These are phyloP conservation scores for Balakata baccata DNA, from an alignment of 345 rosid genomes.

Conservation along the genomic window DNA sequence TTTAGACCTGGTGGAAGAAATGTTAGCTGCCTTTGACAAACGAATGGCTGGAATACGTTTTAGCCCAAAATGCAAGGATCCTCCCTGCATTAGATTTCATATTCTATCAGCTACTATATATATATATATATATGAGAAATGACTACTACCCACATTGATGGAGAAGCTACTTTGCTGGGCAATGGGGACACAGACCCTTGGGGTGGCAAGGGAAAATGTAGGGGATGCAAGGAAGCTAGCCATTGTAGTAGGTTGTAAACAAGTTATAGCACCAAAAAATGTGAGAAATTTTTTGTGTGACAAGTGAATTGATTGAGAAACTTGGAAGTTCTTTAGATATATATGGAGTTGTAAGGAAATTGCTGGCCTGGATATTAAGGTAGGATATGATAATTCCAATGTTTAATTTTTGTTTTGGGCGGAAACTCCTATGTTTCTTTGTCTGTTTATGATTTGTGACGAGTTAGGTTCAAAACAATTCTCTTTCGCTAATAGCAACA, in stretches of 20 bases:
- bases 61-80: constrained; percentile 23
- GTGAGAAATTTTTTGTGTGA: neutral
- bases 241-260: constrained; percentile 16
- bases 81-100: constrained; percentile 33
- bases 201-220: constrained; percentile 23
- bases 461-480: neutral
- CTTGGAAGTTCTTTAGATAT: neutral
- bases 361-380: constrained; percentile 6
- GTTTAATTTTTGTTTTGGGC: constrained; percentile 26
- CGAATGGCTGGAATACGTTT: constrained; percentile 32
- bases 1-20: constrained; percentile 27
- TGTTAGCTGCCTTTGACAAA: constrained; percentile 25
- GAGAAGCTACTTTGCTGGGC: constrained; percentile 26
- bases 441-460: constrained; percentile 20
- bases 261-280: neutral
- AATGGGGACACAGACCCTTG: constrained; percentile 6
- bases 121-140: no score
- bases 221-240: constrained; percentile 33
- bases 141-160: constrained; percentile 16
- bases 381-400: constrained; percentile 22
- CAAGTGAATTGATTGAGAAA: constrained; percentile 7
- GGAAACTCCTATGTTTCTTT: constrained; percentile 16
- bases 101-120: neutral
- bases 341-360: constrained; percentile 12
- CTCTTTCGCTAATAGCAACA: neutral